phyloP scores from a whole-genome alignment of 164 flowering plant genomes.

The Akebia trifoliata region DNA sequence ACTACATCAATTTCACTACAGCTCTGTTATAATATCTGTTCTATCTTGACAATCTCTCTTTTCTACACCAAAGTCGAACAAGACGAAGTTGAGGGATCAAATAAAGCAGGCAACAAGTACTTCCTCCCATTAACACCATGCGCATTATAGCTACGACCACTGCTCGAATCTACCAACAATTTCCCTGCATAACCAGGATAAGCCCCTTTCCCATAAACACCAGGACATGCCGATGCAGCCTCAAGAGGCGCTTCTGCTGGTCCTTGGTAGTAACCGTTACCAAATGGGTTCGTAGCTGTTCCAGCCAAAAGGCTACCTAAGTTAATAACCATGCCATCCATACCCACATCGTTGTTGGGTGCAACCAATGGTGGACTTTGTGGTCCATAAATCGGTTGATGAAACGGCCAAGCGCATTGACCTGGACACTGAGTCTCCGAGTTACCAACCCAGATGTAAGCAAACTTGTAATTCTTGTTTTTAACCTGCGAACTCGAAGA shows the following conservation, averaged over 20 bases:
- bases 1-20: too few relatives aligned
- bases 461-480: too few relatives aligned
- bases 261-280: too few relatives aligned
- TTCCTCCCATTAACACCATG: constrained; percentile 46
- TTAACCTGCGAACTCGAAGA: too few relatives aligned
- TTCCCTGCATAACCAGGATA: constrained; percentile 60
- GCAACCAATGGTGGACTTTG: too few relatives aligned
- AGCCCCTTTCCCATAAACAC: constrained; percentile 49
- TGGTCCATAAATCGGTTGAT: too few relatives aligned
- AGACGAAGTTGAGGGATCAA: constrained; percentile 39
- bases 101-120: constrained; percentile 51
- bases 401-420: too few relatives aligned
- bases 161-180: constrained; percentile 35
- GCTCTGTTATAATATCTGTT: neutral
- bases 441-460: too few relatives aligned
- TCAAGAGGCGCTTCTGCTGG: constrained; percentile 43
- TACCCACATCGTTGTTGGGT: too few relatives aligned
- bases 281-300: too few relatives aligned
- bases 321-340: constrained; percentile 23
- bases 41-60: neutral
- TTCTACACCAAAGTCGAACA: constrained; percentile 40
- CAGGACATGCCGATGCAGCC: constrained; percentile 60
- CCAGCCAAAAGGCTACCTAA: constrained; percentile 43
- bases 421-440: too few relatives aligned
- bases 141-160: constrained; percentile 56